A percentile compares a stretch with the other conserved stretches of the same genome.
phyloP scores from a whole-genome alignment of 2,329 filamentous ascomycete genomes.

The Fusarium acutatum region DNA sequence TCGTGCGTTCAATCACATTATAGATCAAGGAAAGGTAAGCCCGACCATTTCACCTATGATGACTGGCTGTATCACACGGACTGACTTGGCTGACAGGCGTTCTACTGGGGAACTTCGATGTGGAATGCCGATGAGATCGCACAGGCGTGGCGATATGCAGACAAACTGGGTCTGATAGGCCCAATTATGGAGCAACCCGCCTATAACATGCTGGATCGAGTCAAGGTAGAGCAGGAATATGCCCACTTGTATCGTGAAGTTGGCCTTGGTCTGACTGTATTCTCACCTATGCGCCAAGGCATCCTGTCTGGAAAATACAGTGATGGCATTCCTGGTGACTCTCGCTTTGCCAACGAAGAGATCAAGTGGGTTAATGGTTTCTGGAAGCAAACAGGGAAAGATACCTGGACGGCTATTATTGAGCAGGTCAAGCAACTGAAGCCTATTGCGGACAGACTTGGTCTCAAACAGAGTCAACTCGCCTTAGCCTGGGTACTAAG shows the following conservation, averaged over 20 bases:
- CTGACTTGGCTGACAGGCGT: slow-evolving; percentile 54
- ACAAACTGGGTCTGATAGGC: slow-evolving; percentile 67
- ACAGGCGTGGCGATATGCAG: slow-evolving; percentile 68
- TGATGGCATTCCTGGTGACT: slow-evolving; percentile 66
- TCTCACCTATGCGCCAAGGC: slow-evolving; percentile 65
- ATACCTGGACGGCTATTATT: slow-evolving; percentile 64
- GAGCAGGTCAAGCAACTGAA: slow-evolving; percentile 67
- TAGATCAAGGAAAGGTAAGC: slow-evolving; percentile 62
- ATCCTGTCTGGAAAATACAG: slow-evolving; percentile 75
- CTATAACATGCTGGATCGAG: slow-evolving; percentile 70
- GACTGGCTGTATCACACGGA: neutral
- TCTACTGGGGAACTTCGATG: slow-evolving; percentile 77
- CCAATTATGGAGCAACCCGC: slow-evolving; percentile 73
- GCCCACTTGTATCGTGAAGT: slow-evolving; percentile 66
- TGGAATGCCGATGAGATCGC: slow-evolving; percentile 74
- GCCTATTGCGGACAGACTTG: slow-evolving; percentile 71
- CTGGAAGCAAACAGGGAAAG: slow-evolving; percentile 60
- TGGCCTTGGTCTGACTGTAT: slow-evolving; percentile 70
- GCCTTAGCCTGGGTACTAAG: slow-evolving; percentile 70
- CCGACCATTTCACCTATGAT: neutral
- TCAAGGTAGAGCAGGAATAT: slow-evolving; percentile 72
- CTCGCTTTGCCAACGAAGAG: slow-evolving; percentile 64
- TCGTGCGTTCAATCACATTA: slow-evolving; percentile 75
- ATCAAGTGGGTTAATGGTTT: slow-evolving; percentile 65
- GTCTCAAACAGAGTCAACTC: slow-evolving; percentile 63